These are phyloP conservation scores for Verruconis gallopava DNA, from an alignment of 2,329 filamentous ascomycete species.

Conservation along the genomic window DNA sequence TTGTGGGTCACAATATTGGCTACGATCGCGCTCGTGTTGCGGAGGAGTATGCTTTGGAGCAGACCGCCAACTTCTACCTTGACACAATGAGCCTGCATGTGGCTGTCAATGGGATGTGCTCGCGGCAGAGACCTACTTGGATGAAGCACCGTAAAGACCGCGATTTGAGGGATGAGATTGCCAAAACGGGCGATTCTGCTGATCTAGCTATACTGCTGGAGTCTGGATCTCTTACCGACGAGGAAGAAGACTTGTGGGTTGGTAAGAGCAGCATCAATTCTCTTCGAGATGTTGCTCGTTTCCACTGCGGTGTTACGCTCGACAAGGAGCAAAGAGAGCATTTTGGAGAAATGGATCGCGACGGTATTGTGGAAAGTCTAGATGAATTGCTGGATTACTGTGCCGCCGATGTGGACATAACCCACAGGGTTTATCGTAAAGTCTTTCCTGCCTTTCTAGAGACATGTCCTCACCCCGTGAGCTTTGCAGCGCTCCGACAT, in stretches of 20 bases:
- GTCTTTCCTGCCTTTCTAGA: conserved; percentile 84
- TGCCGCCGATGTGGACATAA: conserved; percentile 84
- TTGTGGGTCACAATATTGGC: conserved; percentile 91
- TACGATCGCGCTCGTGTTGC: conserved; percentile 80
- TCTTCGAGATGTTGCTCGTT: conserved; percentile 86
- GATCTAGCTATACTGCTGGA: conserved; percentile 61
- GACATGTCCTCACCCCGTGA: conserved; percentile 91
- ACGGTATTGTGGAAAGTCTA: conserved; percentile 55
- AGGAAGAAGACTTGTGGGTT: conserved; percentile 94
- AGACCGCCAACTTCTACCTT: conserved; percentile 74
- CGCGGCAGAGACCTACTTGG: conserved; percentile 89
- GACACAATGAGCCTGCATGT: conserved; percentile 98
- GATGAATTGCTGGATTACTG: conserved; percentile 87
- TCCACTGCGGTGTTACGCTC: conserved; percentile 81
- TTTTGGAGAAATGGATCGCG: conserved; percentile 69
- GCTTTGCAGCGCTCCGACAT: conserved; percentile 85
- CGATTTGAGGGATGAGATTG: conserved; percentile 68
- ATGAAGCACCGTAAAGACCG: conserved; percentile 90
- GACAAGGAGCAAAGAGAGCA: conserved; percentile 81
- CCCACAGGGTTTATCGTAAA: conserved; percentile 84
- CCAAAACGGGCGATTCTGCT: conserved; percentile 54
- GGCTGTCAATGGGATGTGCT: conserved; percentile 98
- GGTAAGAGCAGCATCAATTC: conserved; percentile 92
- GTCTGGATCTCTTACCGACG: conserved; percentile 47
- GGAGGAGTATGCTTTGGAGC: conserved; percentile 78